Evolutionary conservation across 2,329 filamentous ascomycete genomes (phyloP), one percentile per base, ranked within the genome.

Genomic region (Bipolaris cookei): DNA sequence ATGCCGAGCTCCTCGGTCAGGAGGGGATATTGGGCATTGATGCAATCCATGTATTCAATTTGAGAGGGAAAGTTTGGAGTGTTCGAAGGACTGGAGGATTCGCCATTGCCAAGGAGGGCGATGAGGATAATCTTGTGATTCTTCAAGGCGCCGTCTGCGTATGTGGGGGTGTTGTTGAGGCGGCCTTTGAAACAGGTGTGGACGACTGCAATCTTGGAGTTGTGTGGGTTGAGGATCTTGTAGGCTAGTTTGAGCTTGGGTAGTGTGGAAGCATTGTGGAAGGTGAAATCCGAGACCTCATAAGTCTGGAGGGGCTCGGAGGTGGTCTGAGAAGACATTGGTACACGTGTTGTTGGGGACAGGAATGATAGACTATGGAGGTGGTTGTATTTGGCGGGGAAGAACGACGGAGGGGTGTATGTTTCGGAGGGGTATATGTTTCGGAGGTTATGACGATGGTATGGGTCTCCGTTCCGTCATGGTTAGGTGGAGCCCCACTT

Each of bases 151-250:
- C 76, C 76, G 4, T 70, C 46, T 45, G 79, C 73, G 61, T 83
- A 84, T 42, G 76, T 82, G 2, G 82, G 63, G 1, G 84, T 85
- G 2, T 71, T 77, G 28, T 79, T 77, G 16, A 87, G 78, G 7
- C 76, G 76, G 21, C 84, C 84, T 4, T 80, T 78, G 66, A 83
- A 86, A 68, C 84, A 86, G 2, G 83, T 86, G 21, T 81, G 79
- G 11, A 86, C 78, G 13, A 86, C 68, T 6, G 69, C 68, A 25
- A 69, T 55, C 39, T 70, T 67, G 13, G 54, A 56, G 25, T 65
- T 61, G 11, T 63, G 59, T 0, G 65, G 64, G 21, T 72, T 70
- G 42, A 70, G 56, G 45, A 69, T 61, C 28, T 62, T 61, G 56
- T 71, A 71, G 4, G 69, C 67, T 6, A 70, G 14, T 4, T 46